These are phyloP conservation scores for Scytalidium lignicola DNA, from an alignment of 2,329 filamentous ascomycete species.

Conservation along the genomic window DNA sequence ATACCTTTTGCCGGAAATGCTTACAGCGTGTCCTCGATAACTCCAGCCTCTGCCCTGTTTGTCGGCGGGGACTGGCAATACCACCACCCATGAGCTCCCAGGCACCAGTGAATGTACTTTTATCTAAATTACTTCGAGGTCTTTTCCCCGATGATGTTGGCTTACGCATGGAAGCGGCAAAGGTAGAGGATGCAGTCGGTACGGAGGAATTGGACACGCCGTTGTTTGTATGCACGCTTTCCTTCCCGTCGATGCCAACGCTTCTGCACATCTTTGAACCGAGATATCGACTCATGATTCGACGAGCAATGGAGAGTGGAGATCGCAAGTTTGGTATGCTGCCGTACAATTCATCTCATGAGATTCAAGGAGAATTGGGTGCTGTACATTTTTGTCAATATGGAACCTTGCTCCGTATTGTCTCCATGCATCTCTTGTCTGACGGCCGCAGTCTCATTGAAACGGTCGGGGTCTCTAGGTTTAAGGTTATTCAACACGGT, in stretches of 20 bases:
- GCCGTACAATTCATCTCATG: constrained; percentile 54
- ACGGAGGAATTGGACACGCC: constrained; percentile 57
- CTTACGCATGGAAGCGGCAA: constrained; percentile 45
- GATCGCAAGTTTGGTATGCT: constrained; percentile 83
- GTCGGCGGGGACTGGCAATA: constrained; percentile 59
- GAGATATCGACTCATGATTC: constrained; percentile 86
- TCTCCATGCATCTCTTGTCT: constrained; percentile 65
- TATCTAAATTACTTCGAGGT: constrained; percentile 57
- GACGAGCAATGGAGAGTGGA: constrained; percentile 64
- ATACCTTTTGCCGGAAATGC: constrained; percentile 83
- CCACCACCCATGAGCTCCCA: constrained; percentile 30
- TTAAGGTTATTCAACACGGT: constrained; percentile 61
- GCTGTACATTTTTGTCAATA: constrained; percentile 61
- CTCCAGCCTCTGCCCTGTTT: constrained; percentile 73
- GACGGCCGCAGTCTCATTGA: constrained; percentile 82
- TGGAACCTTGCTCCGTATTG: constrained; percentile 73
- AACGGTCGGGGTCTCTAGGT: constrained; percentile 70
- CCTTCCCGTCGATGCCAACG: constrained; percentile 78
- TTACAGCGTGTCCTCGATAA: constrained; percentile 73
- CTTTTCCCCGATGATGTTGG: constrained; percentile 66
- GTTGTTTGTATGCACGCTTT: constrained; percentile 76
- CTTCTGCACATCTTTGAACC: constrained; percentile 91
- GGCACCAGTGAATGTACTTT: constrained; percentile 54
- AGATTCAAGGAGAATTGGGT: constrained; percentile 47
- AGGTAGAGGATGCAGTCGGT: constrained; percentile 51